A percentile compares a stretch with the other conserved stretches of the same genome.
Conservation (phyloP, 768 basidiomycete genomes). For the Cystobasidium onofrii region DNA sequence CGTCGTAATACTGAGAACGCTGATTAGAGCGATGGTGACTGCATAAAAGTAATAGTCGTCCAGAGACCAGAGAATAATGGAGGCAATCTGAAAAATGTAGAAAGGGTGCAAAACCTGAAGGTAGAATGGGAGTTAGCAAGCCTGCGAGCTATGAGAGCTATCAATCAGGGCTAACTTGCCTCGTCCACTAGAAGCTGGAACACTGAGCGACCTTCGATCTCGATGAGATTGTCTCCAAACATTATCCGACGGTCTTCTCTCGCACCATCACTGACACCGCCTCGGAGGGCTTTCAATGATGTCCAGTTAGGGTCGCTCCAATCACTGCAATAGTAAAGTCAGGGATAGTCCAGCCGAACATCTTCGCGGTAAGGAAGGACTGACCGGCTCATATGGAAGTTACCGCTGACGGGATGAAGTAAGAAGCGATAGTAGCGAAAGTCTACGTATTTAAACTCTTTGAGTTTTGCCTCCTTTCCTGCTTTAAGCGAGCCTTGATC, state of each 20-base stretch:
- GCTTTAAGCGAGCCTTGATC: slow-evolving; percentile 7
- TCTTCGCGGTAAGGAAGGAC: background rate
- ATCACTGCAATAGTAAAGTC: slow-evolving; percentile 52
- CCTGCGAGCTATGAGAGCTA: background rate
- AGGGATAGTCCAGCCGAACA: no score
- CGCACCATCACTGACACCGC: slow-evolving; percentile 55
- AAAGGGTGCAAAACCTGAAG: slow-evolving; percentile 82
- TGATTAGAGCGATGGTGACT: slow-evolving; percentile 88
- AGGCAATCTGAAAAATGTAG: slow-evolving; percentile 96
- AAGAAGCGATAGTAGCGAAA: slow-evolving; percentile 89
- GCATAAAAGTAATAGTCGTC: slow-evolving; percentile 67
- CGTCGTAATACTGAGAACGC: slow-evolving; percentile 67
- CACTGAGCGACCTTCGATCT: slow-evolving; percentile 79
- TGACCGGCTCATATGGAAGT: slow-evolving; percentile 73
- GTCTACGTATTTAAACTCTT: slow-evolving; percentile 62
- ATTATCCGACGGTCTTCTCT: slow-evolving; percentile 62
- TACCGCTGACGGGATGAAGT: slow-evolving; percentile 69
- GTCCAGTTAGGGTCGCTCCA: slow-evolving; percentile 81
- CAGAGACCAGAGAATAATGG: slow-evolving; percentile 83
- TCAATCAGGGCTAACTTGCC: slow-evolving; percentile 49
- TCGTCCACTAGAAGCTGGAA: slow-evolving; percentile 75
- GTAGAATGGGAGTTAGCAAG: background rate
- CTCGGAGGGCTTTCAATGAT: slow-evolving; percentile 55
- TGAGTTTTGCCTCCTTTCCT: slow-evolving; percentile 18
- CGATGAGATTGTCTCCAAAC: slow-evolving; percentile 78